Evolutionary conservation across 106 monocot species (phyloP), one percentile per base, ranked within the genome.

Genomic region (Apostasia ramifera): DNA sequence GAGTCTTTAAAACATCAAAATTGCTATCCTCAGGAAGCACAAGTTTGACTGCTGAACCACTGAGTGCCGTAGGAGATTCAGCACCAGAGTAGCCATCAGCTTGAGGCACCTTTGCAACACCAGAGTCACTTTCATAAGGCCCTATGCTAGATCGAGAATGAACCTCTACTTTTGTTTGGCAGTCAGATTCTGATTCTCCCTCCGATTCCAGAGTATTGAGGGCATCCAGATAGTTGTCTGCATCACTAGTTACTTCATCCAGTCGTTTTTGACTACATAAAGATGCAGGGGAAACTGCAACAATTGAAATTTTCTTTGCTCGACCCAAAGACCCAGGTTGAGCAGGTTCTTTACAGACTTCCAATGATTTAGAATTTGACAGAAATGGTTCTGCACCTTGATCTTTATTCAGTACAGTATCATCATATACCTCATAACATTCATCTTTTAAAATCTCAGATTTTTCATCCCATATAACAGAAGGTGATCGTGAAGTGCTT

Each of bases 161-260:
- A 48, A 78, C 82, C 69, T 89, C 90, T 55, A 78, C 69, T 65
- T 94, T 90, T 57, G 84, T 81, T 63, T 90, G 65, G 48, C 48
- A 48, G 0, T 65, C 65, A 37, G 48, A 65, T 53, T 75, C 75
- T n/a, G 79, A 80, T 63, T 89, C 89, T 52, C 70, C 67, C 58
- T 89, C 89, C 44, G 80, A 82, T 62, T 89, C 84, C 63, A 89
- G 69, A 3, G 77, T 80, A 68, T 81, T 85, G 44, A 67, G 59
- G n/a, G 89, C 89, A 80, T 85, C 89, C 44, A 85, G 73, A 59
- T 82, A 89, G 73, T 85, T 89, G 6, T 89, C 89, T 41, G 82
- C 70, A 26, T 85, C 84, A 66, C 77, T 85, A 5, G 47, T 77
- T 11, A 77, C 14, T 66, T 88, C 88, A n/a, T 84, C 84, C 71